Evolutionary conservation across 176 grass and related monocot species (phyloP).

Genomic region (Saccharum spontaneum): DNA sequence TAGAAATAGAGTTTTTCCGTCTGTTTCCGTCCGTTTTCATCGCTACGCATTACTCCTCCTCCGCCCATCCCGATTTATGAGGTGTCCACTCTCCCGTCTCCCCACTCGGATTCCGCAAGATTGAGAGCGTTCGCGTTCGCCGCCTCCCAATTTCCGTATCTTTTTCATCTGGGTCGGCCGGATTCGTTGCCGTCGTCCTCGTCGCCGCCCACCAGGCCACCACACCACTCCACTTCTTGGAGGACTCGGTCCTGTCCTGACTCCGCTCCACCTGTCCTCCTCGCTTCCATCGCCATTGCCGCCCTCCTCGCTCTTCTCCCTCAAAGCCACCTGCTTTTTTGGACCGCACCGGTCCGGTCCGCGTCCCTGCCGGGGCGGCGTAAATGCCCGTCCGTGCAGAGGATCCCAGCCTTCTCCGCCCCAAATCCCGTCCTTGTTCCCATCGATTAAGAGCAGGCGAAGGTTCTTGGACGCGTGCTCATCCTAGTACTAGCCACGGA

Average conservation of each 20-base stretch:
- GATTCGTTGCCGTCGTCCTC: neutral
- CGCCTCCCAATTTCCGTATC: neutral
- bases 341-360: neutral
- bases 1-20: too few species aligned
- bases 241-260: neutral
- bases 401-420: conserved; percentile 8
- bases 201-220: neutral
- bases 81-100: too few species aligned
- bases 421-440: conserved; percentile 32
- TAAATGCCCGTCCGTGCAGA: conserved; percentile 42
- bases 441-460: neutral
- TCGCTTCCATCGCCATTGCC: conserved; percentile 36
- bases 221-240: neutral
- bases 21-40: too few species aligned
- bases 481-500: neutral
- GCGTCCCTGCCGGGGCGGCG: neutral
- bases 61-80: too few species aligned
- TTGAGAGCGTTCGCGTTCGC: neutral
- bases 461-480: neutral
- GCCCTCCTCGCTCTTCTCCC: neutral
- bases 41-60: too few species aligned
- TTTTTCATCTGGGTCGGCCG: neutral
- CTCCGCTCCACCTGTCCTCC: neutral
- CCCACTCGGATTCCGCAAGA: too few species aligned
- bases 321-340: neutral